Evolutionary conservation across 2,329 filamentous ascomycete genomes (phyloP).

Genomic region (Calonectria crousiana): DNA sequence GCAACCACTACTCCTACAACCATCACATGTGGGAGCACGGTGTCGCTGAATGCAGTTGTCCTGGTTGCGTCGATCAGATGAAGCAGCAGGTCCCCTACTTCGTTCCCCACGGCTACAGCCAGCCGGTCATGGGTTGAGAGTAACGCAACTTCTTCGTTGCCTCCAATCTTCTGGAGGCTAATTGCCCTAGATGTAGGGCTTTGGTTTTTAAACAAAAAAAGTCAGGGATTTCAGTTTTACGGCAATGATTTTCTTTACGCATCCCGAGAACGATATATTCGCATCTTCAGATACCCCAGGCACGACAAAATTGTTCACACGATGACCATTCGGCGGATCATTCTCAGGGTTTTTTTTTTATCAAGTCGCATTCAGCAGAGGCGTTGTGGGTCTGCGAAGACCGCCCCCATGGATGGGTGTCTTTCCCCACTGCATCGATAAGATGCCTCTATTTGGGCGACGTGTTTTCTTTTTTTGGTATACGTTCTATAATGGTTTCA

Average conservation of each 20-base stretch:
- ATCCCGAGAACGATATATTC: conserved; percentile 50
- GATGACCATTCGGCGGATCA: conserved; percentile 45
- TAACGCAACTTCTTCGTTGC: conserved; percentile 29
- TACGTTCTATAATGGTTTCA: conserved; percentile 51
- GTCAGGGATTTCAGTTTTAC: conserved; percentile 45
- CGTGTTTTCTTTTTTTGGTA: conserved; percentile 38
- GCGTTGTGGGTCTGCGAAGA: conserved; percentile 10
- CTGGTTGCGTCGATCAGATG: conserved; percentile 58
- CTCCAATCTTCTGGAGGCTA: conserved; percentile 25
- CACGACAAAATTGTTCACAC: conserved; percentile 52
- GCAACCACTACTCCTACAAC: conserved; percentile 59
- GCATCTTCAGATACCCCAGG: conserved; percentile 55
- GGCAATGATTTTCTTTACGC: conserved; percentile 49
- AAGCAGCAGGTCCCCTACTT: conserved; percentile 65
- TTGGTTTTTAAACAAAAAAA: conserved; percentile 41
- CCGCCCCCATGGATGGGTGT: neutral
- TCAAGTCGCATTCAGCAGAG: conserved; percentile 31
- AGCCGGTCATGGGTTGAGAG: conserved; percentile 66
- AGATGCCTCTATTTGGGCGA: conserved; percentile 16
- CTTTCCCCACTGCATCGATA: conserved; percentile 2
- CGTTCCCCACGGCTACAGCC: conserved; percentile 61
- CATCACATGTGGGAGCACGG: conserved; percentile 65
- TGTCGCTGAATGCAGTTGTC: conserved; percentile 63
- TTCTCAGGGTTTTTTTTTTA: conserved; percentile 43
- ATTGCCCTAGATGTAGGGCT: conserved; percentile 34